phyloP scores from a whole-genome alignment of 2,329 filamentous ascomycete genomes.

The Venturia aucupariae region DNA sequence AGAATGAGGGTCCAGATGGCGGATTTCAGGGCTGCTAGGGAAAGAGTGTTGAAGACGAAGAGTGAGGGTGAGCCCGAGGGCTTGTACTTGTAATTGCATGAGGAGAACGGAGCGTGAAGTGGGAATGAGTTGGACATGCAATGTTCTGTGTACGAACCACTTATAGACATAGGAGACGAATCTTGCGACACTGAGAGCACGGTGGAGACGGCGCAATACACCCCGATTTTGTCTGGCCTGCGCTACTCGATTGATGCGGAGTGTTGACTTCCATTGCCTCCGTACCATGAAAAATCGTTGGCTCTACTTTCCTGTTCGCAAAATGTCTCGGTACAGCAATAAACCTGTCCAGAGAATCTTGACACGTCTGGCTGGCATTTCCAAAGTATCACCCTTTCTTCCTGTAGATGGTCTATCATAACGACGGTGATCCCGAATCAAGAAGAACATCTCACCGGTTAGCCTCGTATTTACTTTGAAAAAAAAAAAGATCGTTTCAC shows the following conservation, averaged over 20 bases:
- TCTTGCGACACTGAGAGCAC: neutral
- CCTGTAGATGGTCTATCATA: too few relatives aligned
- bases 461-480: too few relatives aligned
- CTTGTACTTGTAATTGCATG: constrained; percentile 72
- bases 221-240: neutral
- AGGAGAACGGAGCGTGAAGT: too few relatives aligned
- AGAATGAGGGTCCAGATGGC: constrained; percentile 99
- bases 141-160: neutral
- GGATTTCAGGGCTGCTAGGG: constrained; percentile 85
- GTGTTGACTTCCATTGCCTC: neutral
- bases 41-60: constrained; percentile 96
- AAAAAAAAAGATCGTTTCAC: too few relatives aligned
- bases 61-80: constrained; percentile 97
- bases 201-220: neutral
- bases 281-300: neutral
- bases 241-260: too few relatives aligned
- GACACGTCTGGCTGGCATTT: too few relatives aligned
- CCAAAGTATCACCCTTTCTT: too few relatives aligned
- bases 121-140: neutral
- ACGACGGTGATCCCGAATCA: too few relatives aligned
- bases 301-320: too few relatives aligned
- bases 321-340: too few relatives aligned
- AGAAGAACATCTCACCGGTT: too few relatives aligned
- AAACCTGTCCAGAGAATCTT: too few relatives aligned
- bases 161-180: neutral